Evolutionary conservation across 805 yeast species (phyloP), one percentile per base, ranked within the genome.

Genomic region (Ogataea haglerorum): DNA sequence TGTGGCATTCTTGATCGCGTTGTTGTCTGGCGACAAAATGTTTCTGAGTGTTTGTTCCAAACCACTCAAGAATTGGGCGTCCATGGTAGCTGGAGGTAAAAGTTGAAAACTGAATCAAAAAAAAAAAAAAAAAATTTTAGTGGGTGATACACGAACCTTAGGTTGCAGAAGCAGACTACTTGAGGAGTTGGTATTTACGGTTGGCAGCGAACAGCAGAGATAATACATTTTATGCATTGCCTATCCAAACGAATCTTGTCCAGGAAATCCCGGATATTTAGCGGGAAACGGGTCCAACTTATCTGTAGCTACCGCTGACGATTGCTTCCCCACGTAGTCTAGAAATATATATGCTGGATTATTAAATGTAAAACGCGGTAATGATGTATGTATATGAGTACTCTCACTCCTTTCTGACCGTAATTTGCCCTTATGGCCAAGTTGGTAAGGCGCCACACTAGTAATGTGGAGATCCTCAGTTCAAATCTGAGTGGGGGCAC

Each of bases 1-100:
- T 2, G 96, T 80, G 29, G 98, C 98, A 47, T 75, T 80, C 62
- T 89, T 90, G 63, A 91, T 82, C 43, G 81, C 81, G 45, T 75
- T 75, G 30, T 86, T 79, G 59, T 83, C 85, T n/a, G 97, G 95
- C 46, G 81, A 79, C 54, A 85, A 75, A 35, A 87, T 84, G 60
- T 81, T 83, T 56, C 73, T 73, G 62, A 93, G 76, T 42, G 95
- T 83, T 55, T 76, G 83, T 68, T 86, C 95, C 62, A 90, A 73
- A 34, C 80, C 75, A 48, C 78, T 61, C 52, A 84, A 69, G 61
- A 76, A 85, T 56, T 81, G 81, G 53, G 74, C 74, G 67, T 84
- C 91, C 91, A 84, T 84, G 38, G 36, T 46, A 17, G 29, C 37
- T 27, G 18, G 18, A 16, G 21, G 26, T n/a, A 17, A 24, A 17